Base-by-base conservation (phyloP, 2,329 filamentous ascomycete genomes). In the Aspergillus calidoustus region DNA sequence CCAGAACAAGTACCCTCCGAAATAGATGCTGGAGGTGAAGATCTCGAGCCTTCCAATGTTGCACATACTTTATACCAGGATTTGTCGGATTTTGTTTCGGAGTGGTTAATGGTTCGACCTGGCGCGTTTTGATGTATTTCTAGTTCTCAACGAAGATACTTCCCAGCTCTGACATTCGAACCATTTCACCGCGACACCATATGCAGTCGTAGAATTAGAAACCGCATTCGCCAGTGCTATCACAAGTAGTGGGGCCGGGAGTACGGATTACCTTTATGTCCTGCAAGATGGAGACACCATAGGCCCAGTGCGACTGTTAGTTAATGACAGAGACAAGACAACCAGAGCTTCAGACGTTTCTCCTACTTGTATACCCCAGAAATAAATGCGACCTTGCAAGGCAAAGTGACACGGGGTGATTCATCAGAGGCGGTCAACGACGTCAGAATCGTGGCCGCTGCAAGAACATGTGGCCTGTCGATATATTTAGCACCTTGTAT, bases 1-100 rank as follows among this genome's bases (percentile, higher is more conserved):
- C 65, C 78, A 81, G 69, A 83, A 82, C 75, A 83, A 82, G 69
- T 83, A 79, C 66, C 81, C 81, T 54, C 76, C 76, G 59, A 81
- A 82, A 73, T 81, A 78, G 59, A 48, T 28, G 22, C 25, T 43
- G n/a, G 7, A 17, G 13, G 13, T 41, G 23, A 54, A 43, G 44
- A 48, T 61, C 23, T 25, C 38, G 41, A 51, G 31, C 25, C 54
- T 17, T 55, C 25, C n/a, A 23, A 41, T 59, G 8, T 38, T 49
- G 30, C 28, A 30, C 8, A 28, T 56, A 50, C 3, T 25, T 57
- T 58, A 34, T 58, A 54, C 49, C 43, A 58, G 22, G 15, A 28
- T 30, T 57, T 57, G 31, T 19, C 48, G 23, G 22, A 25, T 15
- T 54, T 31, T 46, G 25, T 44, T 11, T 46, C 25, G 41, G 41